Base-by-base conservation (phyloP, 2,329 filamentous ascomycete species). In the Stagonosporopsis cucurbitacearum region DNA sequence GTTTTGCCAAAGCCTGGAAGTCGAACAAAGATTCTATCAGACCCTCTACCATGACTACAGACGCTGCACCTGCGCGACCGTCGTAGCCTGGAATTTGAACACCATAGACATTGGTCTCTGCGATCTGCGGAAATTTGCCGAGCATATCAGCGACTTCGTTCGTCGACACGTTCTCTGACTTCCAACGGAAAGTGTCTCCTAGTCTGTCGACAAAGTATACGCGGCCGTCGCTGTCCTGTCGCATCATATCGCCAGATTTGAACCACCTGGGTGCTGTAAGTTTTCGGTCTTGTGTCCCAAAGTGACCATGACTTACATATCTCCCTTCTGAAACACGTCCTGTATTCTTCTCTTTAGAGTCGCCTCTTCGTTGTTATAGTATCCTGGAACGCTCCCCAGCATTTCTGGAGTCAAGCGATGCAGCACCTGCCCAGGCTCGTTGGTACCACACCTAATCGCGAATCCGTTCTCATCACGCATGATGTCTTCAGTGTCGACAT, bases 101-200 rank as follows among this genome's bases (percentile, higher is more conserved):
- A 12, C 79, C 79, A 57, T 80, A 80, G 6, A 78, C 78, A 42
- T 77, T 80, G 9, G 75, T 70, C 59, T 79, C 78, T 19, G 74
- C 75, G 6, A 80, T 65, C 41, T 78, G 73, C 1, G 73, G 67
- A 47, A 72, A 77, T n/a, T 64, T 63, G 26, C 77, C 76, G 1
- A 80, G 45, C 33, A 76, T 71, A 47, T 80, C 77, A 39, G 72
- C 66, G 9, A 81, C 78, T 63, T 81, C 78, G 43, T 74, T 77
- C 5, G 79, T 80, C 1, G 78, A 79, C 4, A 81, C 77, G 60
- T 81, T 80, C 62, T 81, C 78, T 3, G 76, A 76, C 55, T 75
- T 78, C 75, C 75, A 77, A 45, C 74, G 71, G 59, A 75, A 77
- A 3, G 74, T 77, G 44, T 76, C 74, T 45, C 74, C 74, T 6